Conservation (phyloP, 2,329 filamentous ascomycete species). For the Zarea fungicola region DNA sequence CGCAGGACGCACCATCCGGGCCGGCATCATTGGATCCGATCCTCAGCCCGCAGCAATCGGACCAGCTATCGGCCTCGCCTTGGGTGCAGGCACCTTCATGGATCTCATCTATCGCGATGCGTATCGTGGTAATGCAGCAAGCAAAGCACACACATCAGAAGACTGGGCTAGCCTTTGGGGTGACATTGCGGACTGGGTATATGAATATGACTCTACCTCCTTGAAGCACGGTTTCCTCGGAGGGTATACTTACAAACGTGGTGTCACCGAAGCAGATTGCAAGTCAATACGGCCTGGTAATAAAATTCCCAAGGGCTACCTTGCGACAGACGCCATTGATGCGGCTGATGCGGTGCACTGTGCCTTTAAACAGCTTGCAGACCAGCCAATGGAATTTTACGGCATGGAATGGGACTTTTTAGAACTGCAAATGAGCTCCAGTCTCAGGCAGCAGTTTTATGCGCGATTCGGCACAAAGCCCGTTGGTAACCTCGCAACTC, state of each 20-base stretch:
- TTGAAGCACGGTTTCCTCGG: not conserved
- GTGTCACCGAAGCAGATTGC: not conserved
- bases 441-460: not conserved
- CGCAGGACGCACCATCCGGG: not conserved
- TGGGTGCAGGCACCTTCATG: not conserved
- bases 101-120: not conserved
- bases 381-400: not conserved
- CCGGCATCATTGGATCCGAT: not conserved
- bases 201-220: conserved; percentile 1
- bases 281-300: not conserved
- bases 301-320: not conserved
- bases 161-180: not conserved
- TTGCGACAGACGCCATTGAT: not conserved
- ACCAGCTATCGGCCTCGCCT: not conserved
- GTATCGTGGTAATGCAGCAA: not conserved
- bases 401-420: conserved; percentile 4
- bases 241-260: not conserved
- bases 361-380: not conserved
- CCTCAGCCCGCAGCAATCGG: not conserved
- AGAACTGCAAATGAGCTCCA: not conserved
- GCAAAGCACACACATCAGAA: not conserved
- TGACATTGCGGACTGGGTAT: not conserved
- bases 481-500: not conserved
- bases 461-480: not conserved
- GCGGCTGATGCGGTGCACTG: not conserved